Percentiles rank a stretch among this genome's conserved stretches.
These are phyloP conservation scores for Centaurea solstitialis DNA, from an alignment of 129 eudicot genomes.

Conservation along the genomic window DNA sequence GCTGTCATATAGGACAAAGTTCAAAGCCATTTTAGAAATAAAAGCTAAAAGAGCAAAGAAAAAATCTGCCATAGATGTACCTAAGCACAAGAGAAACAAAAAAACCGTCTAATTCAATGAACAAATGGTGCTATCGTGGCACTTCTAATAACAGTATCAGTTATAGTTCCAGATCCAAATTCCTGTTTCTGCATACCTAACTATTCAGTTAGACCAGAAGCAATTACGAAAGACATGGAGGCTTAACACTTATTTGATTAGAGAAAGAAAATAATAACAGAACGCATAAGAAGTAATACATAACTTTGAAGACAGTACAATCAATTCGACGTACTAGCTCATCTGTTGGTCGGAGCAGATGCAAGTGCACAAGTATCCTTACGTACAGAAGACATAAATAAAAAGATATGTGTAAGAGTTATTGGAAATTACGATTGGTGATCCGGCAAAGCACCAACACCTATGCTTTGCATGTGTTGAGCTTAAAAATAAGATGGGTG, in stretches of 20 bases:
- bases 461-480: not conserved
- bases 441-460: not conserved
- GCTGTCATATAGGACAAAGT: constrained; percentile 36
- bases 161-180: not conserved
- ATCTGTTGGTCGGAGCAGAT: not conserved
- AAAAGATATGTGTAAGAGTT: too few relatives aligned
- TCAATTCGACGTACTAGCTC: not conserved
- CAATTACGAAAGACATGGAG: not conserved
- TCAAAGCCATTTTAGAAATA: not conserved
- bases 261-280: not conserved
- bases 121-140: not conserved
- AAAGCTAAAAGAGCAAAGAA: not conserved
- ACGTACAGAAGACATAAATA: too few relatives aligned
- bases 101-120: not conserved
- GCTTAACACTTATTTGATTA: not conserved
- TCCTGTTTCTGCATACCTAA: not conserved
- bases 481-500: not conserved
- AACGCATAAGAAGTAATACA: not conserved
- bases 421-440: not conserved
- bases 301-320: not conserved
- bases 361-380: not conserved
- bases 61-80: not conserved
- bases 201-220: not conserved
- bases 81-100: not conserved
- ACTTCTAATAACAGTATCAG: not conserved